Conservation (phyloP, 1,139 yeast genomes). For the Protomyces gravidus region DNA sequence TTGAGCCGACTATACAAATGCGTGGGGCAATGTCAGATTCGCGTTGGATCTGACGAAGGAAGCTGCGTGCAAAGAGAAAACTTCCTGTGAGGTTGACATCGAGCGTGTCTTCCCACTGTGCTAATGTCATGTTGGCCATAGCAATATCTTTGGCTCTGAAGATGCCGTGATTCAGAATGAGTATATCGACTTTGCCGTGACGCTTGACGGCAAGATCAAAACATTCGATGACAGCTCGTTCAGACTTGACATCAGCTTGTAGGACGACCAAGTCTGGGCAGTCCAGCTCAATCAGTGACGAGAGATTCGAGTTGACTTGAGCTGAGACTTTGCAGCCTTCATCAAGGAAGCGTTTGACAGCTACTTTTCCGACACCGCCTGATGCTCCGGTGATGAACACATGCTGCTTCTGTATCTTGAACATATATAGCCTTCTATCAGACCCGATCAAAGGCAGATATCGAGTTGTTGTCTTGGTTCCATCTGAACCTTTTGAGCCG, state of each 20-base stretch:
- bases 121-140: conserved; percentile 11
- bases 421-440: background rate
- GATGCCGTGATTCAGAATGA: conserved; percentile 21
- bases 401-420: conserved; percentile 6
- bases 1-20: conserved; percentile 18
- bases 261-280: conserved; percentile 15
- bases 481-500: no score
- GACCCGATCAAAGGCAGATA: background rate
- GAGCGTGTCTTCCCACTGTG: conserved; percentile 13
- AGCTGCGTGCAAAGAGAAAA: conserved; percentile 20
- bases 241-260: conserved; percentile 8
- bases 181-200: conserved; percentile 6
- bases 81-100: conserved; percentile 25
- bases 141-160: conserved; percentile 4
- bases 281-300: conserved; percentile 7
- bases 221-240: conserved; percentile 5
- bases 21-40: conserved; percentile 2
- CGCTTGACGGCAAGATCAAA: background rate
- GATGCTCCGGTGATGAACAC: conserved; percentile 23
- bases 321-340: conserved; percentile 18
- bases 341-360: conserved; percentile 10
- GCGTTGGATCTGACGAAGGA: conserved; percentile 8
- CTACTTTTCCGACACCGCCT: conserved; percentile 18
- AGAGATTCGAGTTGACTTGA: conserved; percentile 17
- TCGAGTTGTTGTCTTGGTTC: background rate